These are phyloP conservation scores for Alternaria gansuensis DNA, from an alignment of 2,329 filamentous ascomycete genomes.

Conservation along the genomic window DNA sequence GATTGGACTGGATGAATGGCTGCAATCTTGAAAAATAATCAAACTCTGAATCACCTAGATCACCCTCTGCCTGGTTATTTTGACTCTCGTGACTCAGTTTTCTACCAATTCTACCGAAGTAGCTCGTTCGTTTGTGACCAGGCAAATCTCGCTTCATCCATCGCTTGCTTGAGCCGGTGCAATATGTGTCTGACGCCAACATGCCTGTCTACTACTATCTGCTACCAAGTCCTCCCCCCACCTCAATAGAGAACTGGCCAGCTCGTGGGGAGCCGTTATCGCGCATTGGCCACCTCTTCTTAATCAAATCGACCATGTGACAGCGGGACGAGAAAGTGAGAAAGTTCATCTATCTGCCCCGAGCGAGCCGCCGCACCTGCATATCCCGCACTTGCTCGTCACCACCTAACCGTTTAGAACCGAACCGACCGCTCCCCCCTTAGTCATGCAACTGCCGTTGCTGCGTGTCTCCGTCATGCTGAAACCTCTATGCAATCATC, in stretches of 20 bases:
- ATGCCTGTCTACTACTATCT: slow-evolving; percentile 9
- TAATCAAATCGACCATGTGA: slow-evolving; percentile 5
- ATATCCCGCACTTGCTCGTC: slow-evolving; percentile 2
- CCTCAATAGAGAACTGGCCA: neutral
- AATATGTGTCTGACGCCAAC: slow-evolving; percentile 9
- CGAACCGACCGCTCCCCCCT: neutral
- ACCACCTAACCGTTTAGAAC: neutral
- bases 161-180: slow-evolving; percentile 1
- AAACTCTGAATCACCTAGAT: slow-evolving; percentile 8
- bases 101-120: neutral
- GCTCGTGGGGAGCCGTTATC: slow-evolving; percentile 7
- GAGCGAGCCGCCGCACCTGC: slow-evolving; percentile 7
- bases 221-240: neutral
- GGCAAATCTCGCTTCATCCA: slow-evolving; percentile 11
- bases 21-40: slow-evolving; percentile 26
- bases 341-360: slow-evolving; percentile 7
- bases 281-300: neutral
- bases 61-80: neutral
- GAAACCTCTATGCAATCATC: slow-evolving; percentile 1
- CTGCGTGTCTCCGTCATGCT: slow-evolving; percentile 3
- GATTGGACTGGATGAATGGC: slow-evolving; percentile 24
- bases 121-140: slow-evolving; percentile 1
- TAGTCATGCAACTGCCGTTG: slow-evolving; percentile 2
- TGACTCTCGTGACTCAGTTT: neutral
- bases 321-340: slow-evolving; percentile 7